Conservation (phyloP, 345 rosid genomes). For the Melaleuca alternifolia region DNA sequence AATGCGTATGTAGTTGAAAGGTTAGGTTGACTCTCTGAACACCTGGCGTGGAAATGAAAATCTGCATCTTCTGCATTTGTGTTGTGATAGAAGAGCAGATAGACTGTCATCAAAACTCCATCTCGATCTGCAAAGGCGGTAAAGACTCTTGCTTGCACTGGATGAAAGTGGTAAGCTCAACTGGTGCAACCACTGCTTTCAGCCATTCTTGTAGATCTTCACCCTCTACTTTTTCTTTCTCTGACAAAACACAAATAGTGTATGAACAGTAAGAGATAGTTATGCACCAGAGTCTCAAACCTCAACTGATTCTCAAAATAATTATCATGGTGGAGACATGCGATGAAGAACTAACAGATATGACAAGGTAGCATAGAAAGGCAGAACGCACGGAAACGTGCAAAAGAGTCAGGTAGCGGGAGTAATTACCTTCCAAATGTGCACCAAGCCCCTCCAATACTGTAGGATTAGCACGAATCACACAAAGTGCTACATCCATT, state of each 20-base stretch:
- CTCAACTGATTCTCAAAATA: not conserved
- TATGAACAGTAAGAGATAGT: not conserved
- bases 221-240: constrained; percentile 91
- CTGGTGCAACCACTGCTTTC: constrained; percentile 72
- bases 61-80: not conserved
- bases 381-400: not conserved
- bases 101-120: not conserved
- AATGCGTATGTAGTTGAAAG: not conserved
- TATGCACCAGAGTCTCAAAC: not conserved
- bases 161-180: constrained; percentile 57
- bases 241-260: constrained; percentile 19
- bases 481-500: constrained; percentile 56
- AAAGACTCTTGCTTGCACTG: constrained; percentile 47
- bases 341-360: not conserved
- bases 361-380: not conserved
- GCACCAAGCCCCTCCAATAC: constrained; percentile 95
- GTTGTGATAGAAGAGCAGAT: not conserved
- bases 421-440: constrained; percentile 65
- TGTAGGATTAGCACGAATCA: constrained; percentile 76
- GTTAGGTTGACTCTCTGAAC: not conserved
- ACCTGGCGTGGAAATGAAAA: not conserved
- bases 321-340: not conserved
- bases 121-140: constrained; percentile 32
- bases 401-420: not conserved
- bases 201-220: constrained; percentile 85